These are phyloP conservation scores for Fraxinus pennsylvanica DNA, from an alignment of 257 asterid species.

Conservation along the genomic window DNA sequence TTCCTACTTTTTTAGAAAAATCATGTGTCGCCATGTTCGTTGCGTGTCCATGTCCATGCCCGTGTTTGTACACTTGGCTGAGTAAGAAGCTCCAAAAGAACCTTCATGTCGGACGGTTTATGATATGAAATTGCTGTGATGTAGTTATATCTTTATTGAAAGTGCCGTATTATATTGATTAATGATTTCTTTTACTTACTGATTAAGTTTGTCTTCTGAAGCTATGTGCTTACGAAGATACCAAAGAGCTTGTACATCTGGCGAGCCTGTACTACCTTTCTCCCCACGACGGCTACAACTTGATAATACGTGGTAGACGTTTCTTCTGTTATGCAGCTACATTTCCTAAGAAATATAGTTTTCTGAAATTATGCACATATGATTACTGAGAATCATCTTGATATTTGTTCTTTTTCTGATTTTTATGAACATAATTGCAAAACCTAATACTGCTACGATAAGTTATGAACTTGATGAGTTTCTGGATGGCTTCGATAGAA, in stretches of 20 bases:
- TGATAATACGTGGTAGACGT: constrained; percentile 77
- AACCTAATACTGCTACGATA: neutral
- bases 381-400: neutral
- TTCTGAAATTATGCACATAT: neutral
- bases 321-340: constrained; percentile 17
- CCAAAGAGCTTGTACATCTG: constrained; percentile 63
- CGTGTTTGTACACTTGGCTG: no score
- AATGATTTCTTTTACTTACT: constrained; percentile 23
- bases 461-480: neutral
- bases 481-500: neutral
- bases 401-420: neutral
- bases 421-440: neutral
- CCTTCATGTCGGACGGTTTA: neutral
- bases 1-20: no score
- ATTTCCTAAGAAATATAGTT: neutral
- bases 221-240: constrained; percentile 94
- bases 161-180: constrained; percentile 18
- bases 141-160: constrained; percentile 8
- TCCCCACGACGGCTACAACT: constrained; percentile 66
- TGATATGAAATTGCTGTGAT: constrained; percentile 4
- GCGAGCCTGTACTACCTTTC: constrained; percentile 73
- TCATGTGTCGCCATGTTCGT: no score
- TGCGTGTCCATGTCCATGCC: no score
- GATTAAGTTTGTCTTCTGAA: constrained; percentile 36
- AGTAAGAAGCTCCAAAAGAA: neutral